Base-by-base conservation (phyloP, 2,329 filamentous ascomycete genomes). In the Triangularia setosa region DNA sequence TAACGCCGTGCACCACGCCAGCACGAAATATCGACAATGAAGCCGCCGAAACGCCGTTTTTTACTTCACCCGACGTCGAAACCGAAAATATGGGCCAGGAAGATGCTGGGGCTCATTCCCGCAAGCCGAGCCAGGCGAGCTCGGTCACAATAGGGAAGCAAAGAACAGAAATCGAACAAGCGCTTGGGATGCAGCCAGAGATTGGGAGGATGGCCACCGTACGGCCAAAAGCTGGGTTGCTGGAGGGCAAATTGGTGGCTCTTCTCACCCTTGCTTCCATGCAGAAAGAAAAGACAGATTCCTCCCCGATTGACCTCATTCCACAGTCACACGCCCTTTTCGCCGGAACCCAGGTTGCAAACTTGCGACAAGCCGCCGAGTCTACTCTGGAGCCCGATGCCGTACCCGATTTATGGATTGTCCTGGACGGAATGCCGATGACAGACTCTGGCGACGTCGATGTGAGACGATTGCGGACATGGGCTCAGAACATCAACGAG, bases 401-500 rank as follows among this genome's bases (percentile, higher is more conserved):
- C 9, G 69, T 79, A 1, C 82, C 83, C 1, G 76, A 78, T 59
- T 73, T 82, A 8, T 85, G 82, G 81, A 75, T 84, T 18, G 76
- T 80, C 3, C 70, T 84, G 60, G 76, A 79, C 57, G 74, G 72
- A 54, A 81, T 84, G 76, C 81, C 81, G 6, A 60, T 78, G n/a
- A 76, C 76, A 56, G 73, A 75, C 0, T 68, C 73, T 12, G 79
- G 78, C 14, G 73, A 76, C 21, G 72, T 78, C 58, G 76, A 84
- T 68, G 74, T 77, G 52, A 75, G 81, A 30, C 77, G 75, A 63
- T 68, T 85, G 53, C 81, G 83, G 64, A 83, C 80, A 3, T 85
- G 83, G 83, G 79, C 80, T 25, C 82, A 84, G 72, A 84, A 84
- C 66, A 78, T 81, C 56, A 81, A 81, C 65, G 78, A 83, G 60